Evolutionary conservation across 2,329 filamentous ascomycete species (phyloP), one percentile per base, ranked within the genome.

Genomic region (Pseudogymnoascus sp.): DNA sequence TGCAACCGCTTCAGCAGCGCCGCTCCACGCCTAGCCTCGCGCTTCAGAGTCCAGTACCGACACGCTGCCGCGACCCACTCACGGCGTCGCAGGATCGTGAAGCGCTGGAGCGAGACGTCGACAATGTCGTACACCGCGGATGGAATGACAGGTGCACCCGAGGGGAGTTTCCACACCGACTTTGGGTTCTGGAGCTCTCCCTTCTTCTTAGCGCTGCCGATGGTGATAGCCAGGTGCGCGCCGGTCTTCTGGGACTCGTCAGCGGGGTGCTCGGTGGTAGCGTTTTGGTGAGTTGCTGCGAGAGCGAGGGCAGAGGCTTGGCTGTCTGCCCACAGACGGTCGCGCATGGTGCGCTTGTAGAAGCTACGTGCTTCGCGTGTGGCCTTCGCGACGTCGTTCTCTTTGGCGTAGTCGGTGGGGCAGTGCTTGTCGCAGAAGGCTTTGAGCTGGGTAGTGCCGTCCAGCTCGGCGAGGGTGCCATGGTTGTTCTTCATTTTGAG

Each of bases 361-460:
- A 91, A 96, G 66, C 88, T 88, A 74, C 93, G 91, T 6, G 95
- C 92, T 63, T 93, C 88, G 63, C 85, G 85, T 12, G 91, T 92
- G 4, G 93, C 91, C 68, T 82, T 82, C 67, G 90, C 86, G 1
- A 96, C 93, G 59, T 89, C 85, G 72, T 96, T 90, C 71, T 96
- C 93, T 66, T 89, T 85, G 38, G 90, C 84, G 82, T 96, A 97
- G 63, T 97, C 95, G 1, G 84, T 81, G 1, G 95, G 92, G 56
- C 95, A 93, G 76, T 99, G 95, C 77, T 90, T 95, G 76, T 99
- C 91, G 74, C 95, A 99, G 73, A 95, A 96, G 0, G 93, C 95
- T 75, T 97, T 97, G 61, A 97, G 82, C 18, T 93, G 84, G 71
- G 90, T 91, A 64, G 85, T 87, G 65, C 95, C 91, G 66, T 88